Evolutionary conservation across 2,329 filamentous ascomycete species (phyloP).

Genomic region (Pezicula rhizophila): DNA sequence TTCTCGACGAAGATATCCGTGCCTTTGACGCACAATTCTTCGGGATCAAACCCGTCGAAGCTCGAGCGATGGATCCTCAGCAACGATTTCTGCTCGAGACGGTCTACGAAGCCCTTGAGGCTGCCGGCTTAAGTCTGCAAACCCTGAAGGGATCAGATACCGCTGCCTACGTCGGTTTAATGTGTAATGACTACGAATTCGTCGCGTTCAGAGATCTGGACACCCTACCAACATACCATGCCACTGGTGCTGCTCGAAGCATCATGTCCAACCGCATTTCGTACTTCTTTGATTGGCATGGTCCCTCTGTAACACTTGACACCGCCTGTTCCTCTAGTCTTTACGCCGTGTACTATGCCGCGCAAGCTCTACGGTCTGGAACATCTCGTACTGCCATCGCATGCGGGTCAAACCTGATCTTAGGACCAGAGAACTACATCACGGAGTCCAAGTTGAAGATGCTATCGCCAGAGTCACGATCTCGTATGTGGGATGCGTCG

Average conservation of each 20-base stretch:
- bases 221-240: constrained; percentile 24
- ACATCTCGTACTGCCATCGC: constrained; percentile 5
- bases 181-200: constrained; percentile 4
- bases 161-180: constrained; percentile 14
- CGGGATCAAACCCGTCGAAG: constrained; percentile 2
- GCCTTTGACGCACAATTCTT: constrained; percentile 5
- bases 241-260: constrained; percentile 25
- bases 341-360: constrained; percentile 26
- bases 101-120: constrained; percentile 17
- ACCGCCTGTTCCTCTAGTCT: constrained; percentile 33
- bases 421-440: constrained; percentile 1
- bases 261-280: constrained; percentile 35
- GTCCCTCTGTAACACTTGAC: constrained; percentile 29
- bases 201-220: constrained; percentile 28
- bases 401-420: constrained; percentile 11
- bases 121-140: constrained; percentile 12
- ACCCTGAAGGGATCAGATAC: constrained; percentile 11
- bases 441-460: constrained; percentile 30
- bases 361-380: constrained; percentile 12
- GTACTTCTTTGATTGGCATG: constrained; percentile 27
- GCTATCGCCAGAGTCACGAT: constrained; percentile 10
- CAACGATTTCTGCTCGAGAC: constrained; percentile 13
- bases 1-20: neutral
- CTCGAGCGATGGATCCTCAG: constrained; percentile 1
- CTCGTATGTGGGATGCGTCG: constrained; percentile 4